Evolutionary conservation across 306 rosid species (phyloP).

Genomic region (Dryas octopetala): DNA sequence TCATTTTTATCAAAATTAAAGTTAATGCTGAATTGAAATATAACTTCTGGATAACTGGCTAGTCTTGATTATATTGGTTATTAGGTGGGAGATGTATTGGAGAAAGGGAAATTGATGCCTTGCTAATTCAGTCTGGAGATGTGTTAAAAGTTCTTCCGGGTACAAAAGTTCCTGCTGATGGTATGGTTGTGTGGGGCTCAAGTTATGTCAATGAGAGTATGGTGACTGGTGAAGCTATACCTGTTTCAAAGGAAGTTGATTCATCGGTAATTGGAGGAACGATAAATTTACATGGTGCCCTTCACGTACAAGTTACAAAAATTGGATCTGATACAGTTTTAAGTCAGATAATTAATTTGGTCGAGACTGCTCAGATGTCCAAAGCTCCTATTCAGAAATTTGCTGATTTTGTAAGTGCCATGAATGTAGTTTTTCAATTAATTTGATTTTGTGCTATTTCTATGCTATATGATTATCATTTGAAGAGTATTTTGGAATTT

Average conservation of each 20-base stretch:
- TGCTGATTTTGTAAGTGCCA: conserved; percentile 91
- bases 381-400: conserved; percentile 99
- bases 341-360: conserved; percentile 95
- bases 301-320: conserved; percentile 76
- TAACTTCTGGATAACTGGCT: conserved; percentile 1
- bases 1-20: not conserved
- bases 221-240: conserved; percentile 95
- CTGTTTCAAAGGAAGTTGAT: conserved; percentile 71
- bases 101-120: conserved; percentile 91
- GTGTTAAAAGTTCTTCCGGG: conserved; percentile 92
- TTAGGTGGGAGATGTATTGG: conserved; percentile 62
- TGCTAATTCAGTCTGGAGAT: conserved; percentile 87
- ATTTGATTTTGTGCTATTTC: not conserved
- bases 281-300: conserved; percentile 83
- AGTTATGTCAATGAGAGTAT: conserved; percentile 93
- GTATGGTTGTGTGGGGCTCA: conserved; percentile 81
- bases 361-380: conserved; percentile 98
- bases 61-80: conserved; percentile 16
- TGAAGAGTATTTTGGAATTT: not conserved
- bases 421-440: conserved; percentile 18
- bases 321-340: conserved; percentile 92
- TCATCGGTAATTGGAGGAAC: conserved; percentile 88
- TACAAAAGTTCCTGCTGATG: conserved; percentile 90
- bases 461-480: conserved; percentile 6
- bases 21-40: not conserved